These are phyloP conservation scores for Neopestalotiopsis rosae DNA, from an alignment of 2,329 filamentous ascomycete genomes.

Conservation along the genomic window DNA sequence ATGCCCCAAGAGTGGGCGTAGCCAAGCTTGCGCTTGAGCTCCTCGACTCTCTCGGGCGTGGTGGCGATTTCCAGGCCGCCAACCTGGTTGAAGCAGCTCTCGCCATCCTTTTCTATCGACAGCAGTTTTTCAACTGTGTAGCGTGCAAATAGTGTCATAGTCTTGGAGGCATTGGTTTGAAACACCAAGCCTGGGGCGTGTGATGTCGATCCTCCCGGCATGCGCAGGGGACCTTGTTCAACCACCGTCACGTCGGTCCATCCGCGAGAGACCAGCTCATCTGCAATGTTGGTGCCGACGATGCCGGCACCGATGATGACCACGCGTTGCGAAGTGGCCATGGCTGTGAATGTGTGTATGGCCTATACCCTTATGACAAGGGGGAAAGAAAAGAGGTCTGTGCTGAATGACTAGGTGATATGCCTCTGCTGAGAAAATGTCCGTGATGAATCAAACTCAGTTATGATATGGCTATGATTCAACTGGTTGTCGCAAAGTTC, in stretches of 20 bases:
- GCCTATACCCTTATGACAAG: not conserved
- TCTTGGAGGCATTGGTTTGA: slow-evolving; percentile 63
- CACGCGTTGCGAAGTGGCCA: slow-evolving; percentile 48
- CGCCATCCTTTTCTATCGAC: slow-evolving; percentile 44
- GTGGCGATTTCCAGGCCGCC: slow-evolving; percentile 68
- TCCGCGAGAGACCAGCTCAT: slow-evolving; percentile 66
- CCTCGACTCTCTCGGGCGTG: slow-evolving; percentile 61
- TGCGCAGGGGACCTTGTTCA: slow-evolving; percentile 65
- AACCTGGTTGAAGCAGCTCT: slow-evolving; percentile 64
- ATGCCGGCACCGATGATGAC: slow-evolving; percentile 69
- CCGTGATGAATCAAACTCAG: not conserved
- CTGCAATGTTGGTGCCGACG: slow-evolving; percentile 67
- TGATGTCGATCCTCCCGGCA: slow-evolving; percentile 70
- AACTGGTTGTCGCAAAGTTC: not conserved
- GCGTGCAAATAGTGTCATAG: slow-evolving; percentile 62
- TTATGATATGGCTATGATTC: not conserved
- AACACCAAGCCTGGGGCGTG: slow-evolving; percentile 70
- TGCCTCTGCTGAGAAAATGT: not conserved
- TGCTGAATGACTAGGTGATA: not conserved
- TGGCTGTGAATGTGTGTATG: slow-evolving; percentile 21
- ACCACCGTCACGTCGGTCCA: slow-evolving; percentile 69
- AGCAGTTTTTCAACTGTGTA: slow-evolving; percentile 67
- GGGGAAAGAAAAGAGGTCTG: not conserved
- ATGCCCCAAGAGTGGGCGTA: slow-evolving; percentile 67
- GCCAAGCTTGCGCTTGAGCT: slow-evolving; percentile 67